A percentile compares a stretch with the other conserved stretches of the same genome.
Conservation (phyloP, 75 land plant genomes). For the Adiantum capillusveneris region DNA sequence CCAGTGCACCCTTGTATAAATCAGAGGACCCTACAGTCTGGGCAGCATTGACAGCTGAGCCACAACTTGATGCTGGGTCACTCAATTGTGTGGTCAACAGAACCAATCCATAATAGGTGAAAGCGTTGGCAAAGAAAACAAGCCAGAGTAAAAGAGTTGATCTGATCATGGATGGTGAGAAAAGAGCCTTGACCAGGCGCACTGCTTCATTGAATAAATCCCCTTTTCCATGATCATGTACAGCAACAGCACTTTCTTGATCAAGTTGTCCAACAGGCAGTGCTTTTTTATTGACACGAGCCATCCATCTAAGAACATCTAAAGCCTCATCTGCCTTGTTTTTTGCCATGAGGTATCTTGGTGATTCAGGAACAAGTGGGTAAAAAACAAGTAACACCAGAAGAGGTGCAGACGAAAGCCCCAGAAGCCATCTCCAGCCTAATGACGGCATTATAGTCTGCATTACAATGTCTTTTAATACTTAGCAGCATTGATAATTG, state of each 20-base stretch:
- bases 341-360: constrained; percentile 63
- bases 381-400: constrained; percentile 67
- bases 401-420: constrained; percentile 66
- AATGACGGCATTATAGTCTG: constrained; percentile 75
- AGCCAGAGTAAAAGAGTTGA: constrained; percentile 76
- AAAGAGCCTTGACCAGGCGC: constrained; percentile 31
- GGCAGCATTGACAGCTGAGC: constrained; percentile 8
- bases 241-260: constrained; percentile 15
- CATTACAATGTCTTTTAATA: not conserved
- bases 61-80: constrained; percentile 29
- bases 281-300: constrained; percentile 36
- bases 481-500: too few species aligned
- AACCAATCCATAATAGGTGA: constrained; percentile 81
- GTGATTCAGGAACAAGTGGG: constrained; percentile 66
- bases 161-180: constrained; percentile 57
- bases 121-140: constrained; percentile 84
- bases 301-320: constrained; percentile 48
- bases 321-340: constrained; percentile 53
- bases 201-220: constrained; percentile 11
- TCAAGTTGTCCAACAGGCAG: constrained; percentile 64
- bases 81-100: constrained; percentile 66
- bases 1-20: constrained; percentile 60
- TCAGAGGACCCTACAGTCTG: constrained; percentile 12
- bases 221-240: constrained; percentile 4
- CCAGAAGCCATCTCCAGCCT: constrained; percentile 94